phyloP scores from a whole-genome alignment of 2,329 filamentous ascomycete species.

The Pseudogymnoascus sp. region DNA sequence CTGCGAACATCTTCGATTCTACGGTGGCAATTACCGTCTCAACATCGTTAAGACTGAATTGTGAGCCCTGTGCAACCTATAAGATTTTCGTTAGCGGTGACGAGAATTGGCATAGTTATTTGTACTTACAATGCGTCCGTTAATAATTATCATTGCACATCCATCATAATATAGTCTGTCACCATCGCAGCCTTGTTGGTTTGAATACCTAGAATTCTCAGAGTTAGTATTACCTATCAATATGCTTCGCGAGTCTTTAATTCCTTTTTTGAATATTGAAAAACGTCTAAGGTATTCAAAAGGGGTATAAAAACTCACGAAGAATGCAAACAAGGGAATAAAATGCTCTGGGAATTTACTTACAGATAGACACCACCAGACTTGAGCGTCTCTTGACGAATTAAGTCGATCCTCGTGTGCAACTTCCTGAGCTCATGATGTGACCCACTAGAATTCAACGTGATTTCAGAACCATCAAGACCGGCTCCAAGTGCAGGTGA shows the following conservation, averaged over 20 bases:
- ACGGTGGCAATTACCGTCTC: slow-evolving; percentile 61
- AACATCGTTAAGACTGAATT: slow-evolving; percentile 59
- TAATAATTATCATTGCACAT: slow-evolving; percentile 54
- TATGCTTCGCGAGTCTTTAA: slow-evolving; percentile 32
- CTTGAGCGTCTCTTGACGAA: slow-evolving; percentile 59
- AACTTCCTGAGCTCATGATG: slow-evolving; percentile 66
- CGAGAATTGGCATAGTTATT: neutral
- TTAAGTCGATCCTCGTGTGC: slow-evolving; percentile 55
- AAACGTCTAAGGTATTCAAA: neutral
- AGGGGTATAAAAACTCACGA: neutral
- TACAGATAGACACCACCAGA: slow-evolving; percentile 49
- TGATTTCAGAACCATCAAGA: slow-evolving; percentile 65
- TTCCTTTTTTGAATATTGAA: neutral
- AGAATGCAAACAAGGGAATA: neutral
- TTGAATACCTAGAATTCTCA: slow-evolving; percentile 42
- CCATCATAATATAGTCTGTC: slow-evolving; percentile 55
- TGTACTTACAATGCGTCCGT: slow-evolving; percentile 43
- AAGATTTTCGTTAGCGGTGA: neutral
- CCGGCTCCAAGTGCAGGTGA: slow-evolving; percentile 48
- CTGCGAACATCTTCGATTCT: slow-evolving; percentile 65
- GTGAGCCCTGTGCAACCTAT: slow-evolving; percentile 54
- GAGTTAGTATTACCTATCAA: slow-evolving; percentile 16
- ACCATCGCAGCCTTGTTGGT: slow-evolving; percentile 53
- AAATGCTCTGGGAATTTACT: neutral
- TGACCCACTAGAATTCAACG: slow-evolving; percentile 62